These are phyloP conservation scores for Porpolomopsis calyptriformis DNA, from an alignment of 768 basidiomycete genomes.

Conservation along the genomic window DNA sequence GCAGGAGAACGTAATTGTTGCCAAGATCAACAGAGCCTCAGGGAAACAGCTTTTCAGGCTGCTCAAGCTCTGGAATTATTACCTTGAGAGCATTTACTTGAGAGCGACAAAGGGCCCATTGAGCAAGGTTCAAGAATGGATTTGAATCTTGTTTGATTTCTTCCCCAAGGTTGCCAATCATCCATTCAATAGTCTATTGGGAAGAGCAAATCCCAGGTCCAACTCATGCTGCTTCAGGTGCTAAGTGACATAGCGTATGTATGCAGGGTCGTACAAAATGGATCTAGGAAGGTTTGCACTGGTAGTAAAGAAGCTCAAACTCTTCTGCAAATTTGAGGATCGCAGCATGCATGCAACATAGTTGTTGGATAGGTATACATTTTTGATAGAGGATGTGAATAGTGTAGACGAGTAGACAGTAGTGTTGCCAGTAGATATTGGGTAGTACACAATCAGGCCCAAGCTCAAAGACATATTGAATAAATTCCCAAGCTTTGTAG, in stretches of 20 bases:
- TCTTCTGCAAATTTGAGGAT: background rate
- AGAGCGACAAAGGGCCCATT: slow-evolving; percentile 4
- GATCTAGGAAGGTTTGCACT: background rate
- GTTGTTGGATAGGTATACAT: background rate
- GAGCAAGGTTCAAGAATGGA: slow-evolving; percentile 7
- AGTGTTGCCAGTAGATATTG: background rate
- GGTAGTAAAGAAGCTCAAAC: slow-evolving; percentile 6
- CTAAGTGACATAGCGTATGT: slow-evolving; percentile 3
- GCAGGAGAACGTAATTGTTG: slow-evolving; percentile 6
- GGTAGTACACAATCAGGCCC: background rate
- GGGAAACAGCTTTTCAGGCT: background rate
- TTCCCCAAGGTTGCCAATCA: slow-evolving; percentile 8
- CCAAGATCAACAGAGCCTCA: slow-evolving; percentile 1
- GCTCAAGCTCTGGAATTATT: slow-evolving; percentile 5
- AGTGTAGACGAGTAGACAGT: background rate
- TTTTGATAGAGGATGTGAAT: background rate
- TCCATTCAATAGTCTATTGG: slow-evolving; percentile 7
- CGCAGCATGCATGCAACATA: background rate
- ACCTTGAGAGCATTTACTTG: slow-evolving; percentile 4
- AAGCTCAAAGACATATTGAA: slow-evolving; percentile 8
- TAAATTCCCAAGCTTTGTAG: slow-evolving; percentile 13
- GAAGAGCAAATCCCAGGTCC: slow-evolving; percentile 3
- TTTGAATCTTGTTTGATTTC: slow-evolving; percentile 5
- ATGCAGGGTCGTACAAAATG: slow-evolving; percentile 3
- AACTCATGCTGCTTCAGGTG: slow-evolving; percentile 1